These are phyloP conservation scores for Paratinospora sagittata DNA, from an alignment of 164 flowering plant genomes.

Conservation along the genomic window DNA sequence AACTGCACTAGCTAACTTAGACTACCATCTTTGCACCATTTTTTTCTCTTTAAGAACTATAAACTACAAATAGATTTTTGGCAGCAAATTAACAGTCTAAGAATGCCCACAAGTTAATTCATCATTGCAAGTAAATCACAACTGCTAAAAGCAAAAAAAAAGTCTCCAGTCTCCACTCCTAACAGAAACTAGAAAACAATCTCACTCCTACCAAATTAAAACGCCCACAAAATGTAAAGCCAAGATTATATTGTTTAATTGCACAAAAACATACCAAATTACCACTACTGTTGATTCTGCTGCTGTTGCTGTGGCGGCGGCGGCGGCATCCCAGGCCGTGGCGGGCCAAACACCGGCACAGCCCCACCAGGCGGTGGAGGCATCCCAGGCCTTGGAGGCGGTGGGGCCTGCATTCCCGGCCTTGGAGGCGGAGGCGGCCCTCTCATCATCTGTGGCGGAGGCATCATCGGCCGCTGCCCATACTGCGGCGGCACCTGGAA, in stretches of 20 bases:
- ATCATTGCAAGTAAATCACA: too few relatives aligned
- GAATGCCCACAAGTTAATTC: too few relatives aligned
- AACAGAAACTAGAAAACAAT: not conserved
- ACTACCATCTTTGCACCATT: too few relatives aligned
- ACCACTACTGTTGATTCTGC: slow-evolving; percentile 28
- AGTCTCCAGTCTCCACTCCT: too few relatives aligned
- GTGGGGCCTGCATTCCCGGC: slow-evolving; percentile 51
- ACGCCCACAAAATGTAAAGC: not conserved
- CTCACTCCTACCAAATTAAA: not conserved
- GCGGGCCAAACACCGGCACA: slow-evolving; percentile 58
- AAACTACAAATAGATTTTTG: too few relatives aligned
- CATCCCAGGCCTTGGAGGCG: slow-evolving; percentile 61
- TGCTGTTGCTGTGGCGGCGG: slow-evolving; percentile 48
- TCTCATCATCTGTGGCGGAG: slow-evolving; percentile 64
- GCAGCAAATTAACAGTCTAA: too few relatives aligned
- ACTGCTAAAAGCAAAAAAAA: too few relatives aligned
- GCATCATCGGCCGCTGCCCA: slow-evolving; percentile 31
- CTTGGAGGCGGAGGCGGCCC: slow-evolving; percentile 30
- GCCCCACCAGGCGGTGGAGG: slow-evolving; percentile 76
- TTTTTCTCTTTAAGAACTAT: too few relatives aligned
- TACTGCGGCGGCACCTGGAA: slow-evolving; percentile 26
- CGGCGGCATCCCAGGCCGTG: slow-evolving; percentile 79
- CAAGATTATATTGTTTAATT: not conserved
- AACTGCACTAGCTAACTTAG: too few relatives aligned
- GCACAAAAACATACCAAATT: slow-evolving; percentile 10